A percentile compares a stretch with the other conserved stretches of the same genome.
Evolutionary conservation across 208 protist genomes (phyloP).

Genomic region (Leishmania major): DNA sequence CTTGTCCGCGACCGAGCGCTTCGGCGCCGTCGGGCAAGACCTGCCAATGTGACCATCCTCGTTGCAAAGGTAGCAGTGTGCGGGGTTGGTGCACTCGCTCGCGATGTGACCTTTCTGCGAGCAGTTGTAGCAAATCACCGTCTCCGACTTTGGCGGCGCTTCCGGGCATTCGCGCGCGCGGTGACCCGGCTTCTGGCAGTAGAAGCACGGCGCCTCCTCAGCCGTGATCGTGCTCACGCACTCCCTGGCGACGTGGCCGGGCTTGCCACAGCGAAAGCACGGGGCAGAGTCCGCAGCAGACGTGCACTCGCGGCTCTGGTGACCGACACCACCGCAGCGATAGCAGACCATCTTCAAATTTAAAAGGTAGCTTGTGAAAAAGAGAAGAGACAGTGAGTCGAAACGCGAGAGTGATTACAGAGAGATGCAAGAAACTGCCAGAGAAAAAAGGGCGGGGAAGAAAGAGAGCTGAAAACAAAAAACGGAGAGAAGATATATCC

Average conservation of each 20-base stretch:
- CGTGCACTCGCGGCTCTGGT: constrained; percentile 82
- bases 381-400: background rate
- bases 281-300: constrained; percentile 44
- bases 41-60: constrained; percentile 82
- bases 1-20: constrained; percentile 39
- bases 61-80: constrained; percentile 85
- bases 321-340: constrained; percentile 78
- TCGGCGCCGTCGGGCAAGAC: constrained; percentile 59
- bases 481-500: constrained; percentile 1
- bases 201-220: constrained; percentile 84
- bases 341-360: constrained; percentile 80
- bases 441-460: background rate
- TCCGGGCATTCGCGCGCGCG: constrained; percentile 85
- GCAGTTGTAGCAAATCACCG: constrained; percentile 82
- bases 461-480: background rate
- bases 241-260: constrained; percentile 78
- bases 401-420: constrained; percentile 10
- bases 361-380: background rate
- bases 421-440: constrained; percentile 10
- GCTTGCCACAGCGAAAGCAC: constrained; percentile 85
- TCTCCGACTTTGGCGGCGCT: constrained; percentile 69
- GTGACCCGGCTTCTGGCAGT: constrained; percentile 88
- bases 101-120: constrained; percentile 80
- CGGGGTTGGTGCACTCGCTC: constrained; percentile 70
- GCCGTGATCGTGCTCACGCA: constrained; percentile 68